Base-by-base conservation (phyloP, 208 protist genomes). In the Leptomonas seymouri region DNA sequence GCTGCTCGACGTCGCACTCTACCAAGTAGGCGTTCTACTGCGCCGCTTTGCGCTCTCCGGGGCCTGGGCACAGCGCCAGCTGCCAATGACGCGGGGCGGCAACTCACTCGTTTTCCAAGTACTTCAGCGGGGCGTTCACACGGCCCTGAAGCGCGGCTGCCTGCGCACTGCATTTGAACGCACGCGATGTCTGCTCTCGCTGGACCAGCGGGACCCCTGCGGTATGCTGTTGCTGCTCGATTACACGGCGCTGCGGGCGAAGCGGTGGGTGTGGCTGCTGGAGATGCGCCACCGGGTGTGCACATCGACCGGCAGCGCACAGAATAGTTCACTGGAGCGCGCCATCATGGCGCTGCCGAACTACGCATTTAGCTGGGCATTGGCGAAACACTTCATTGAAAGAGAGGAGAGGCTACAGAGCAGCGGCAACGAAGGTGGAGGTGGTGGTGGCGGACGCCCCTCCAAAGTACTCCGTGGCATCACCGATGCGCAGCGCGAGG, bases 241-340 rank as follows among this genome's bases (percentile, higher is more conserved):
- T 68, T 94, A 93, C 81, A 60, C 86, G 20, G 91, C 91, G 3
- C 75, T 96, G 55, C 86, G 89, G 2, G 67, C 83, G 36, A 86
- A 85, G 77, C 71, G 78, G 55, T 96, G 91, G 89, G 76, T 80
- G 56, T 96, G 91, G 89, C 71, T 96, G 46, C 64, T 96, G n/a
- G 78, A 92, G 54, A 57, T 90, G 65, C 49, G 61, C 30, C 69
- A 74, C 46, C 48, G 51, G 41, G 44, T 61, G 64, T 25, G 16
- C 1, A 68, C 50, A 4, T 45, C 48, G 15, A 25, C 14, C 21
- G 34, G 41, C 25, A 50, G 25, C 3, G 0, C 46, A 66, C 6
- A 23, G 25, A 57, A 72, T 36, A 45, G 16, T 34, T 30, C 69
- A 3, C 77, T 85, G 25, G 80, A 71, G 16, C 36, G 80, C 31